A percentile compares a stretch with the other conserved stretches of the same genome.
Conservation (phyloP, 257 asterid species). For the Cruciata laevipes region DNA sequence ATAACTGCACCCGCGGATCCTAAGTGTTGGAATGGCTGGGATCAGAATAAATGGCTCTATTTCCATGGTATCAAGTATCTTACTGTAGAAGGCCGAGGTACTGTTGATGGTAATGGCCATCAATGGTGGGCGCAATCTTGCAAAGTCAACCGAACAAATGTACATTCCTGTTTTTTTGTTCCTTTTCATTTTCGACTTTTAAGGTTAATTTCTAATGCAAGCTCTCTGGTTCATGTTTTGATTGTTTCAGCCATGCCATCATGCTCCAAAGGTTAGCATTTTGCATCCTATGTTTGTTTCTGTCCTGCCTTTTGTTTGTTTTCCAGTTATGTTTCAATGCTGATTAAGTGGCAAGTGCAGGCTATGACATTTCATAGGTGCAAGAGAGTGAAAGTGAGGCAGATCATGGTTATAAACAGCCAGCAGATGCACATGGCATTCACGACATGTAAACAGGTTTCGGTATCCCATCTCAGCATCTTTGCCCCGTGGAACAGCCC, state of each 20-base stretch:
- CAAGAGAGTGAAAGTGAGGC: constrained; percentile 51
- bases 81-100: constrained; percentile 68
- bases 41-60: constrained; percentile 72
- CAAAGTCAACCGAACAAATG: constrained; percentile 64
- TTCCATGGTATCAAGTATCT: constrained; percentile 54
- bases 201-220: constrained; percentile 5
- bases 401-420: constrained; percentile 35
- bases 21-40: constrained; percentile 47
- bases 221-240: constrained; percentile 18
- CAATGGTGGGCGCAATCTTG: constrained; percentile 93
- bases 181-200: neutral
- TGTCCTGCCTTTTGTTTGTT: neutral
- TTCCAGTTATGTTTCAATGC: neutral
- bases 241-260: constrained; percentile 69
- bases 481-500: constrained; percentile 74
- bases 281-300: constrained; percentile 6
- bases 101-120: constrained; percentile 57
- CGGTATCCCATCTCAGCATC: constrained; percentile 36
- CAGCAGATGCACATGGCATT: constrained; percentile 76
- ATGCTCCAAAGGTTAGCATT: constrained; percentile 79
- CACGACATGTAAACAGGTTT: constrained; percentile 36
- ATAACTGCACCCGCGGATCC: constrained; percentile 66
- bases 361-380: constrained; percentile 78
- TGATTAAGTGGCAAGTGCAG: constrained; percentile 28
- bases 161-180: constrained; percentile 26